Conservation (phyloP, 2,329 filamentous ascomycete genomes). For the Fusarium torreyae region DNA sequence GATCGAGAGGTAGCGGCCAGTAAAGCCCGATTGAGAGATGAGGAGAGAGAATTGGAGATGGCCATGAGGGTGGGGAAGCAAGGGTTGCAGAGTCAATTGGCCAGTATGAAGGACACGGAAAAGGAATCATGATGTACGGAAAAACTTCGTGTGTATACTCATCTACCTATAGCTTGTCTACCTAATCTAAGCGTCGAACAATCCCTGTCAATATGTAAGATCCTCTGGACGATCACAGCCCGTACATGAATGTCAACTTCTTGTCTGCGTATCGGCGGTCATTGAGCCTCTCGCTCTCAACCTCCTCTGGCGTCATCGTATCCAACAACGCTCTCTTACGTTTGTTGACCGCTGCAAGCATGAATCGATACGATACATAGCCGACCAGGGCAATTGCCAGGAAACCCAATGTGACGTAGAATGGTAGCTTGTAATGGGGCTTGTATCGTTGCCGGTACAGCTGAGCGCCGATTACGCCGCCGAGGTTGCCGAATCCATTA, state of each 20-base stretch:
- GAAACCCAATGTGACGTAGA: conserved; percentile 48
- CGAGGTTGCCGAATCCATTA: conserved; percentile 50
- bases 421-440: conserved; percentile 47
- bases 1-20: conserved; percentile 72
- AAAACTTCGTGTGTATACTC: conserved; percentile 8
- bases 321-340: conserved; percentile 36
- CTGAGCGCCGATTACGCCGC: conserved; percentile 48
- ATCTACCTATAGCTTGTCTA: conserved; percentile 25
- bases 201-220: background rate
- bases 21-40: conserved; percentile 74
- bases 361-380: conserved; percentile 44
- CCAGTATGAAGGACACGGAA: conserved; percentile 49
- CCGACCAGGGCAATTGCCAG: conserved; percentile 42
- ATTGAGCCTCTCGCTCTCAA: conserved; percentile 48
- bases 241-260: conserved; percentile 50
- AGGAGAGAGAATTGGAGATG: conserved; percentile 76
- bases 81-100: conserved; percentile 74
- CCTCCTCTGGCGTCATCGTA: conserved; percentile 43
- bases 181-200: conserved; percentile 15
- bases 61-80: conserved; percentile 79
- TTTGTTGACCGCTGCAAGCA: conserved; percentile 42
- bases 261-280: conserved; percentile 48
- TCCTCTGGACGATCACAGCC: conserved; percentile 32
- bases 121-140: conserved; percentile 39
- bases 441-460: conserved; percentile 45